Evolutionary conservation across 192 early-diverging fungal genomes (phyloP).

Genomic region (Paraglomus occultum): DNA sequence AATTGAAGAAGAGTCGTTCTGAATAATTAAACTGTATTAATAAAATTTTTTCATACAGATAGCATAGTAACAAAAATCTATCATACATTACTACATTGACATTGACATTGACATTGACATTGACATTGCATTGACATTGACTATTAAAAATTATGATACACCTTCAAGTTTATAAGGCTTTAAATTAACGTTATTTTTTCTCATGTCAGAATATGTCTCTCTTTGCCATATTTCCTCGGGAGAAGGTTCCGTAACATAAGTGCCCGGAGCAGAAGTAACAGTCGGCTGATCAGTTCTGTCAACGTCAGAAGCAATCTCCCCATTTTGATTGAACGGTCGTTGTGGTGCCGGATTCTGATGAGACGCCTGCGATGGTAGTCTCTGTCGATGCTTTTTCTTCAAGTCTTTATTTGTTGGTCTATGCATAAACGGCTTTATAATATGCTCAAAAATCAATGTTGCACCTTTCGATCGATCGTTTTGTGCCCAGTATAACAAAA

Average conservation of each 20-base stretch:
- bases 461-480: conserved; percentile 51
- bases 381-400: neutral
- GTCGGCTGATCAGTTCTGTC: neutral
- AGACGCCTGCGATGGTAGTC: neutral
- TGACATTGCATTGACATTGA: too few relatives aligned
- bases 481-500: conserved; percentile 61
- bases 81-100: too few relatives aligned
- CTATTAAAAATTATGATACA: too few relatives aligned
- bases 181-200: neutral
- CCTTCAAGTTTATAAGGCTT: too few relatives aligned
- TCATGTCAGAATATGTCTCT: neutral
- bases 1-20: too few relatives aligned
- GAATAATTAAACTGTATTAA: too few relatives aligned
- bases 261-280: neutral
- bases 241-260: neutral
- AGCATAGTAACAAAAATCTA: too few relatives aligned
- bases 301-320: neutral
- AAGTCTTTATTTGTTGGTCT: conserved; percentile 1
- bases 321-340: neutral
- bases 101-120: too few relatives aligned
- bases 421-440: conserved; percentile 17
- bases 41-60: too few relatives aligned
- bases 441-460: conserved; percentile 42
- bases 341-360: neutral
- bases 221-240: conserved; percentile 24